These are phyloP conservation scores for Nannochloropsis gaditana DNA, from an alignment of 108 stramenopile genomes.

Conservation along the genomic window DNA sequence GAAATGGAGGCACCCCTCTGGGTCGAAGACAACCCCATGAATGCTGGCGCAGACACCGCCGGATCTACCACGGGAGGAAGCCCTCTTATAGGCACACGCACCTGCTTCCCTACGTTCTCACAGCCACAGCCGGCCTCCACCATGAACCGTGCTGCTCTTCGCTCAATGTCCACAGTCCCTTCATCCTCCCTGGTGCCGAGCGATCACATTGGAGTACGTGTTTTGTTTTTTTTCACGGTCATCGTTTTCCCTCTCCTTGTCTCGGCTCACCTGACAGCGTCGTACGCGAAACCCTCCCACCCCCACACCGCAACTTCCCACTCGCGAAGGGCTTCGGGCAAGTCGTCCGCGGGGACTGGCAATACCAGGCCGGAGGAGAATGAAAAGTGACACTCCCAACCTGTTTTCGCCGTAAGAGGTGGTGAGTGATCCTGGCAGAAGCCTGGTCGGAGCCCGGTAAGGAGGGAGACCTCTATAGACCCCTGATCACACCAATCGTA, in stretches of 20 bases:
- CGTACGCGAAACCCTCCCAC: neutral
- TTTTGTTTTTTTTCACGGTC: too few relatives aligned
- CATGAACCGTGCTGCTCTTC: constrained; percentile 11
- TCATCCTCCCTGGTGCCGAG: too few relatives aligned
- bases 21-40: too few relatives aligned
- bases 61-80: neutral
- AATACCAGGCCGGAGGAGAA: constrained; percentile 1
- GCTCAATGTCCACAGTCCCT: too few relatives aligned
- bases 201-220: too few relatives aligned
- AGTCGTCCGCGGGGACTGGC: neutral
- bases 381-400: neutral
- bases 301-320: constrained; percentile 2
- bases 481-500: too few relatives aligned
- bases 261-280: neutral
- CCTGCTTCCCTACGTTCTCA: constrained; percentile 13
- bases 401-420: too few relatives aligned
- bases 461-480: too few relatives aligned
- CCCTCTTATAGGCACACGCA: too few relatives aligned
- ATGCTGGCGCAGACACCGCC: neutral
- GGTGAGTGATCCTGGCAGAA: too few relatives aligned
- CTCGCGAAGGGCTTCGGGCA: neutral
- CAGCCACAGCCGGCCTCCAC: neutral
- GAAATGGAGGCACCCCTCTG: too few relatives aligned
- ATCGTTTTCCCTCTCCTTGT: neutral
- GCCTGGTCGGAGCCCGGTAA: too few relatives aligned